Evolutionary conservation across 768 basidiomycete species (phyloP), one percentile per base, ranked within the genome.

Genomic region (Macrocybe gigantea): DNA sequence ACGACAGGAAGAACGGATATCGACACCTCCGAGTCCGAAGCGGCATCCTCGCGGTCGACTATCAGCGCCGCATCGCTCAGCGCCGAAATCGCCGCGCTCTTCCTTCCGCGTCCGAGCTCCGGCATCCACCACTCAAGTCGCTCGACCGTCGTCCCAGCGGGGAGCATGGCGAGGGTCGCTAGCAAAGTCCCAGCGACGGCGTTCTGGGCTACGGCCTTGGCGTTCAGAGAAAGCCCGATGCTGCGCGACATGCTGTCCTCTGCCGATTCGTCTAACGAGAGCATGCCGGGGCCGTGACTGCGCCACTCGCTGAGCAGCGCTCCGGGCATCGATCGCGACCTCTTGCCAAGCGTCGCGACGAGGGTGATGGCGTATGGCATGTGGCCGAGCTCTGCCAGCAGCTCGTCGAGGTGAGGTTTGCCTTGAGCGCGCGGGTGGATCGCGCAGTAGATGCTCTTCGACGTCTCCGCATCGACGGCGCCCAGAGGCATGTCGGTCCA

Each of bases 361-460:
- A 71, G 55, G n/a, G 58, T 64, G 30, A 71, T 53, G 3, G 66
- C 68, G 35, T 64, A 52, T 33, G 69, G 68, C 47, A 68, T 56
- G 45, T 58, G 44, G 22, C 58, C 66, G 29, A 71, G 42, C 5
- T 48, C 47, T 2, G 50, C 38, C 36, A 66, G 49, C 1, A 67
- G 51, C 3, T 34, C 41, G 39, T 55, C 52, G 6, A 68, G 49
- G 9, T 55, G 58, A 14, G 53, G 49, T 22, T 57, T 54, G 33
- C 49, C 45, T 12, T 56, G 50, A 1, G 58, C 57, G 35, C 41
- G 46, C 2, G 53, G 51, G 45, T 59, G 44, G 31, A 60, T 51
- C 10, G 43, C 47, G n/a, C 45, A 40, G 46, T 60, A 64, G 30
- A 63, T 57, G 33, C 47, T 46, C 14, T 48, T 51, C 34, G 61